Evolutionary conservation across 345 rosid species (phyloP).

Genomic region (Lepidium sativum): DNA sequence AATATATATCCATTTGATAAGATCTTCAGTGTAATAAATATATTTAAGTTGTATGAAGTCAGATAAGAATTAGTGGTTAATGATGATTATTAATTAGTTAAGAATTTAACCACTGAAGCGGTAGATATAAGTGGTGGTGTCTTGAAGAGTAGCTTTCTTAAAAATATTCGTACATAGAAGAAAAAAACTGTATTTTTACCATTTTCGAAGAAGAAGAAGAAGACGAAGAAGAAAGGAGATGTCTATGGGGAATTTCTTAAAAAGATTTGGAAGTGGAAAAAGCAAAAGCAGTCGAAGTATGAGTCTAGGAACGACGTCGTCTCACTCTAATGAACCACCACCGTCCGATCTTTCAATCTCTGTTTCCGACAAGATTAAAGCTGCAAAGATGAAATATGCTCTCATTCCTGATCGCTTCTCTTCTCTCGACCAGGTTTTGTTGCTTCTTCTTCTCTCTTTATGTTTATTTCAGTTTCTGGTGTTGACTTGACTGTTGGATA

Average conservation of each 20-base stretch:
- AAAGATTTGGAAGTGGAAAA: conserved; percentile 16
- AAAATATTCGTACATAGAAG: neutral
- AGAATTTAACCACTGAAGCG: neutral
- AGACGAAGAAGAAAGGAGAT: conserved; percentile 14
- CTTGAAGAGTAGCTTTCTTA: neutral
- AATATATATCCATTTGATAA: neutral
- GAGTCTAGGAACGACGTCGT: neutral
- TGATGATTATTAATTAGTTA: neutral
- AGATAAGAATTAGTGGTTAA: neutral
- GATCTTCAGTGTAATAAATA: neutral
- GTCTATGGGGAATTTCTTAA: conserved; percentile 16
- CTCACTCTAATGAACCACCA: neutral
- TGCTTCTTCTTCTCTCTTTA: too few relatives aligned
- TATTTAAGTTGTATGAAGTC: neutral
- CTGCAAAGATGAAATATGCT: conserved; percentile 22
- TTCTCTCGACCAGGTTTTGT: conserved; percentile 26
- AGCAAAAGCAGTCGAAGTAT: conserved; percentile 5
- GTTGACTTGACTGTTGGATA: conserved; percentile 11
- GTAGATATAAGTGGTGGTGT: neutral
- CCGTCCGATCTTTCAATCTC: neutral
- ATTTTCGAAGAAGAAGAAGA: conserved; percentile 9
- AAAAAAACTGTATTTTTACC: neutral
- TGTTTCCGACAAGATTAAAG: conserved; percentile 6
- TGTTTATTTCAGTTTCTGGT: neutral
- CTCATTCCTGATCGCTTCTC: conserved; percentile 30